phyloP scores from a whole-genome alignment of 2,329 filamentous ascomycete genomes.

The Trichoderma brevicompactum region DNA sequence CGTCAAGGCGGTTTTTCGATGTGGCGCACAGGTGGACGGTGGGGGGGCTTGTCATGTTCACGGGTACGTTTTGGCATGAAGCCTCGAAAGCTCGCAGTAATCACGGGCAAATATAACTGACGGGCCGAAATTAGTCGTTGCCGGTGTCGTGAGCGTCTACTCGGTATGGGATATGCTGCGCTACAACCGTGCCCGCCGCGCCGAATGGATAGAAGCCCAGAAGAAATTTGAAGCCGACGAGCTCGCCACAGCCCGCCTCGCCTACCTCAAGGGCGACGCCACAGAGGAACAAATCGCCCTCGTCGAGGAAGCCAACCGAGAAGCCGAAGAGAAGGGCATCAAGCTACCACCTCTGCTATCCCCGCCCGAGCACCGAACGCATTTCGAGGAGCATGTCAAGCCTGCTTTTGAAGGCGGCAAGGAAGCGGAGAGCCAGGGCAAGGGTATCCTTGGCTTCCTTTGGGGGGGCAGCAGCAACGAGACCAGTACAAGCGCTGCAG shows the following conservation, averaged over 20 bases:
- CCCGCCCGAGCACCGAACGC: conserved; percentile 47
- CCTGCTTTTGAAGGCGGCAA: conserved; percentile 38
- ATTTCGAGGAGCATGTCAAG: conserved; percentile 44
- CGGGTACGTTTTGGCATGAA: conserved; percentile 47
- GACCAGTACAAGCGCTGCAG: conserved; percentile 32
- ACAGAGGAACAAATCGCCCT: conserved; percentile 60
- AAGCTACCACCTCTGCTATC: conserved; percentile 58
- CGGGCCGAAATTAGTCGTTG: conserved; percentile 49
- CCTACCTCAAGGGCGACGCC: conserved; percentile 63
- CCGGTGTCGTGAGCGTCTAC: conserved; percentile 60
- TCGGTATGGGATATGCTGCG: conserved; percentile 65
- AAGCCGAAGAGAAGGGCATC: conserved; percentile 51
- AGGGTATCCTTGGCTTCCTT: conserved; percentile 45
- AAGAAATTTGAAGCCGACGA: conserved; percentile 58
- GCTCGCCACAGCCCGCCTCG: conserved; percentile 61
- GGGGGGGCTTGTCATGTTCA: conserved; percentile 59
- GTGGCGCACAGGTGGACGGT: conserved; percentile 61
- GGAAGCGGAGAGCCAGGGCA: conserved; percentile 32
- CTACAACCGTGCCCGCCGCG: conserved; percentile 63
- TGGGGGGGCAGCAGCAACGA: conserved; percentile 35
- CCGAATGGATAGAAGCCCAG: conserved; percentile 62
- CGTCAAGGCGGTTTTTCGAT: conserved; percentile 57
- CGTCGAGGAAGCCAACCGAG: conserved; percentile 60
- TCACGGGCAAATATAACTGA: neutral
- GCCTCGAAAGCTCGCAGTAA: neutral